Percentiles rank a stretch among this genome's conserved stretches.
Evolutionary conservation across 2,329 filamentous ascomycete genomes (phyloP).

Genomic region (Chaetomium strumarium): DNA sequence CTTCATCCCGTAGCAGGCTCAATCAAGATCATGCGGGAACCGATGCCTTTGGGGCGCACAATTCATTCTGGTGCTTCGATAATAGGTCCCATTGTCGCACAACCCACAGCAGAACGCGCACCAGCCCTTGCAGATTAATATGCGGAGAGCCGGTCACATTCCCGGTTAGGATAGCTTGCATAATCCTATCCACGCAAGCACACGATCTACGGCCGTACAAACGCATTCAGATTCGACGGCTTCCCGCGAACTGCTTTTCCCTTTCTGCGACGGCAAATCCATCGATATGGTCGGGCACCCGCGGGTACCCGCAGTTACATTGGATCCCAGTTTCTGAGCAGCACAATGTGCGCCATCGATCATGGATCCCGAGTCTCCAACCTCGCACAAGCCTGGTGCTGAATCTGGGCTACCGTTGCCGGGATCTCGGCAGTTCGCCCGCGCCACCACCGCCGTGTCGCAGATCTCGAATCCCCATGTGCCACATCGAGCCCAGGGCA

Average conservation of each 20-base stretch:
- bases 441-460: conserved; percentile 13
- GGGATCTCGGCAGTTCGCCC: conserved; percentile 18
- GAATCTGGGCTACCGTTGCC: conserved; percentile 10
- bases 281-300: conserved; percentile 18
- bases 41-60: no score
- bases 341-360: conserved; percentile 1
- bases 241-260: conserved; percentile 11
- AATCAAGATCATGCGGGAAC: background rate
- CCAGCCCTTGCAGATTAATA: no score
- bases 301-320: conserved; percentile 6
- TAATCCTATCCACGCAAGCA: background rate
- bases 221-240: conserved; percentile 14
- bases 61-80: no score
- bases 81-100: no score
- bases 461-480: conserved; percentile 7
- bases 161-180: background rate
- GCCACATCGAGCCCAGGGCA: background rate
- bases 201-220: conserved; percentile 23
- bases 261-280: conserved; percentile 12
- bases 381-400: conserved; percentile 11
- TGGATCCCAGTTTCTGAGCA: background rate
- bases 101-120: background rate
- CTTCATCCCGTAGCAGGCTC: background rate
- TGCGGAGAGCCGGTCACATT: background rate
- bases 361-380: conserved; percentile 10